phyloP scores from a whole-genome alignment of 306 rosid genomes.

The Casuarina glauca region DNA sequence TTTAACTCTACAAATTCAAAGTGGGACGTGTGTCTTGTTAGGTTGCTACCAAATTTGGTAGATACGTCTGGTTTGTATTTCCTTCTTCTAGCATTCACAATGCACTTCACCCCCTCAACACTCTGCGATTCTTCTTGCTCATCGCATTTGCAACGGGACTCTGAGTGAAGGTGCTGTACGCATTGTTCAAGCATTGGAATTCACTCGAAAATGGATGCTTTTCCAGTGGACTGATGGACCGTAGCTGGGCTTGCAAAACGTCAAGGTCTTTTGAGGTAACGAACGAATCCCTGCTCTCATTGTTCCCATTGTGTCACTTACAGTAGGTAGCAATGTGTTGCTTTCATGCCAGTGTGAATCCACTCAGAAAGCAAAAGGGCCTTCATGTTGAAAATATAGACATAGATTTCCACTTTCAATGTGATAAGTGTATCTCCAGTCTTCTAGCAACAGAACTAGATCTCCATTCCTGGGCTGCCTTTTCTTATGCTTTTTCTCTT shows the following conservation, averaged over 20 bases:
- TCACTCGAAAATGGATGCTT: not conserved
- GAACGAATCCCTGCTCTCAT: not conserved
- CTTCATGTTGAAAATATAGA: too few species aligned
- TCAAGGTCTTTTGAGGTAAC: slow-evolving; percentile 18
- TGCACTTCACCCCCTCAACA: not conserved
- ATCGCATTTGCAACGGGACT: not conserved
- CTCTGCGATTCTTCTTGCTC: not conserved
- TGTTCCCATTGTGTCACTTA: not conserved
- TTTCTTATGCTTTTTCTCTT: too few species aligned
- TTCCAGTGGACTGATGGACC: not conserved
- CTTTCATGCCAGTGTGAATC: too few species aligned
- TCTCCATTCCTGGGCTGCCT: not conserved
- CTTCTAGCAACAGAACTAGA: too few species aligned
- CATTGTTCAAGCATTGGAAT: not conserved
- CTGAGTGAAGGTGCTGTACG: not conserved
- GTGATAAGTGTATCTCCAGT: too few species aligned
- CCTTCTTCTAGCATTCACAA: not conserved
- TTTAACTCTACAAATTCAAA: not conserved
- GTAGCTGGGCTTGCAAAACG: not conserved
- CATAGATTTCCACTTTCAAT: too few species aligned
- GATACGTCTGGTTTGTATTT: not conserved
- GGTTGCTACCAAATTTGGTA: slow-evolving; percentile 9
- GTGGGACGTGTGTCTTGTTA: not conserved
- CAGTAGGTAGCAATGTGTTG: too few species aligned
- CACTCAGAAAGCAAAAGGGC: too few species aligned